These are phyloP conservation scores for Fonsecaea pugnacius DNA, from an alignment of 2,329 filamentous ascomycete genomes.

Conservation along the genomic window DNA sequence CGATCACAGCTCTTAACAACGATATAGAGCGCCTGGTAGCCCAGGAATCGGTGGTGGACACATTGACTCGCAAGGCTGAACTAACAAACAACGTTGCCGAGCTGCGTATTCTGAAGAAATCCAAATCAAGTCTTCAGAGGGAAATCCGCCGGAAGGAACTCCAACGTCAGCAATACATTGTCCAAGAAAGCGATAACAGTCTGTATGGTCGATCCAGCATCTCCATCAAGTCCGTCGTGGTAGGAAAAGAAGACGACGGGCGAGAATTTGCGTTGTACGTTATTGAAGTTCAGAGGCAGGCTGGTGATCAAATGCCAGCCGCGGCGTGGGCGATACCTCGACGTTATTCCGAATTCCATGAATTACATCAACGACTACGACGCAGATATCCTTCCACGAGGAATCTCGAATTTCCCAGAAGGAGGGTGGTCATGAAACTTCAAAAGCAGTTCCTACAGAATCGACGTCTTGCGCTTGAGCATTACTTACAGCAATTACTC, in stretches of 20 bases:
- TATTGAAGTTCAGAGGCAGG: conserved; percentile 85
- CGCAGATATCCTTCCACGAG: conserved; percentile 84
- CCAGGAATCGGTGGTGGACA: conserved; percentile 90
- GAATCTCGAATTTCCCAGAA: conserved; percentile 85
- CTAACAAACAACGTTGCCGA: conserved; percentile 96
- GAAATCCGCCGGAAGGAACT: conserved; percentile 94
- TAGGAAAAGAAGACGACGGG: conserved; percentile 87
- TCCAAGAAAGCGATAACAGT: conserved; percentile 97
- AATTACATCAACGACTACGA: conserved; percentile 86
- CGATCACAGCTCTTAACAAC: conserved; percentile 81
- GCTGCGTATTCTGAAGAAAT: conserved; percentile 87
- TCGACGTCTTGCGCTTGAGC: conserved; percentile 78
- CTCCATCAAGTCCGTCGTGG: conserved; percentile 88
- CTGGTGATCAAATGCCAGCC: conserved; percentile 95
- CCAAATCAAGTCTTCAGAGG: conserved; percentile 86
- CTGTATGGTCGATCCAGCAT: conserved; percentile 89
- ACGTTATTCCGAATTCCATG: conserved; percentile 95
- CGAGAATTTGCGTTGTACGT: conserved; percentile 90
- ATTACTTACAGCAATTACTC: conserved; percentile 80
- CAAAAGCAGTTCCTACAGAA: conserved; percentile 96
- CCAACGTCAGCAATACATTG: conserved; percentile 93
- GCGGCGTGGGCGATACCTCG: conserved; percentile 91
- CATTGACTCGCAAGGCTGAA: conserved; percentile 89
- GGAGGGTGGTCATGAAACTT: conserved; percentile 93
- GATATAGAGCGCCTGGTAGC: conserved; percentile 88